phyloP scores from a whole-genome alignment of 768 basidiomycete genomes.

The Candolleomyces efflorescens region DNA sequence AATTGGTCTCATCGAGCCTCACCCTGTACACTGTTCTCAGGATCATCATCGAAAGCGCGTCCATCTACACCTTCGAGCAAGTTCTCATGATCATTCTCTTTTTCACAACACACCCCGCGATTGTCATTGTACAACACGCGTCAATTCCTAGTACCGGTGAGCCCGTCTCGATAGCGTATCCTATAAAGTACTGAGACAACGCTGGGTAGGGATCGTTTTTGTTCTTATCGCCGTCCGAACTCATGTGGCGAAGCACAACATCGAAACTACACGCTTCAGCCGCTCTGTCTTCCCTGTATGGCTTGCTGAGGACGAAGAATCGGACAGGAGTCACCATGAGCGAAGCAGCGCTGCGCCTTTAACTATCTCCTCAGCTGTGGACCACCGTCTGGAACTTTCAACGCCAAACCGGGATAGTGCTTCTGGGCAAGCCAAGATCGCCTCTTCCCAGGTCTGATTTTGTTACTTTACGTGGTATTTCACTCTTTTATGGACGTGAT shows the following conservation, averaged over 20 bases:
- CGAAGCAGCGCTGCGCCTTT: too few relatives aligned
- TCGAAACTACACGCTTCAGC: too few relatives aligned
- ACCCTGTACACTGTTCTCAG: neutral
- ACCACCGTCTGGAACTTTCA: too few relatives aligned
- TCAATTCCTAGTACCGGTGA: neutral
- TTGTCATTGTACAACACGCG: neutral
- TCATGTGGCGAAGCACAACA: neutral
- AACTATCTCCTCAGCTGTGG: too few relatives aligned
- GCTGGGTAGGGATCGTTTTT: neutral
- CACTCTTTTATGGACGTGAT: too few relatives aligned
- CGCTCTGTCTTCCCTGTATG: too few relatives aligned
- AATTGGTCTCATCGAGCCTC: neutral
- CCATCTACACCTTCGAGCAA: neutral
- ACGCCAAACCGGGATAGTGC: too few relatives aligned
- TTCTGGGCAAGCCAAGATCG: too few relatives aligned
- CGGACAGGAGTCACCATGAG: too few relatives aligned
- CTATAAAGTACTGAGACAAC: neutral
- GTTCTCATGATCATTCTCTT: neutral
- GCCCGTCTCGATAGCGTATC: neutral
- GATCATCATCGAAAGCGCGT: constrained; percentile 8
- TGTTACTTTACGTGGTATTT: too few relatives aligned
- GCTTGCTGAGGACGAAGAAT: too few relatives aligned
- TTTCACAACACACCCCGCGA: neutral
- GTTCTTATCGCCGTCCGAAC: constrained; percentile 3
- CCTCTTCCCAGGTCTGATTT: too few relatives aligned